These are phyloP conservation scores for Raddia guianensis DNA, from an alignment of 176 grass and related monocot genomes.

Conservation along the genomic window DNA sequence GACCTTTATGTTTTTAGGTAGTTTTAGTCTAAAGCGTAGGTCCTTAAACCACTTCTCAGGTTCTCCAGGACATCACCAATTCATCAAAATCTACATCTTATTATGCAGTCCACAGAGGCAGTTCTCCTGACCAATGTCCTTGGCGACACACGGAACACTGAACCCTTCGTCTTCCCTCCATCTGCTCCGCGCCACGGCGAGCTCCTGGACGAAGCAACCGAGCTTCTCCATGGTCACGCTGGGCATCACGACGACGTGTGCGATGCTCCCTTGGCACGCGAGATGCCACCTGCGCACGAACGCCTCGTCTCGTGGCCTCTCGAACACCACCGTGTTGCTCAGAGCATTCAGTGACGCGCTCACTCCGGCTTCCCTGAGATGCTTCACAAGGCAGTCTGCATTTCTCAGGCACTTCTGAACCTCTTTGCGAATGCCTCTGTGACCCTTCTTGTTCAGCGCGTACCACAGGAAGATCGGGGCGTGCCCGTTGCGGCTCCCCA, in stretches of 20 bases:
- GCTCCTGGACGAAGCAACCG: too few relatives aligned
- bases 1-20: too few relatives aligned
- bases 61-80: too few relatives aligned
- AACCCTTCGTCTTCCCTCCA: too few relatives aligned
- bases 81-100: too few relatives aligned
- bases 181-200: too few relatives aligned
- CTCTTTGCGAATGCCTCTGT: conserved; percentile 64
- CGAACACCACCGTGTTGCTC: conserved; percentile 68
- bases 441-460: conserved; percentile 58
- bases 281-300: conserved; percentile 69
- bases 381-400: conserved; percentile 51
- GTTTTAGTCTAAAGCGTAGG: too few relatives aligned
- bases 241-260: conserved; percentile 75
- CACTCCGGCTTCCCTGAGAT: conserved; percentile 50
- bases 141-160: too few relatives aligned
- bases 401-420: conserved; percentile 73
- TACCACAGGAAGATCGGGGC: conserved; percentile 68
- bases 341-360: conserved; percentile 58
- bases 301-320: conserved; percentile 63
- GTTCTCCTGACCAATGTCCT: too few relatives aligned
- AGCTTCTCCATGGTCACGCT: conserved; percentile 56
- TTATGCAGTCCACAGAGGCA: too few relatives aligned
- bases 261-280: conserved; percentile 63
- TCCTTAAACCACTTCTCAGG: too few relatives aligned
- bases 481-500: conserved; percentile 61